Percentiles rank a stretch among this genome's conserved stretches.
phyloP scores from a whole-genome alignment of 2,329 filamentous ascomycete genomes.

The Diaporthe longicolla region DNA sequence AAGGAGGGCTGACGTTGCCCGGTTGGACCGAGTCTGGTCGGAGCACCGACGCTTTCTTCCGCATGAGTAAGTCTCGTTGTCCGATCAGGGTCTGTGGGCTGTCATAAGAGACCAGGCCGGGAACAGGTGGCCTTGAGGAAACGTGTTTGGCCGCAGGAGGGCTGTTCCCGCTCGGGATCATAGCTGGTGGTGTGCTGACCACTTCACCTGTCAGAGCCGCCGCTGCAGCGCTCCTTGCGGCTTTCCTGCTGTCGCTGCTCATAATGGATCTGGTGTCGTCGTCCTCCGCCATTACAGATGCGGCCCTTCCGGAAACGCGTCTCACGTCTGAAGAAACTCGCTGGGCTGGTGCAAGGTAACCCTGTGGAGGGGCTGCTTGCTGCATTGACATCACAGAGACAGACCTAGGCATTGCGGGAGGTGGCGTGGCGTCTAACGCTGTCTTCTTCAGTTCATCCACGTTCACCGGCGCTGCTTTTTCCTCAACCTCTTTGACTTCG shows the following conservation, averaged over 20 bases:
- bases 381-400: constrained; percentile 48
- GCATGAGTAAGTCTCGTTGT: constrained; percentile 68
- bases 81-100: constrained; percentile 70
- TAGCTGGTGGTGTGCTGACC: constrained; percentile 45
- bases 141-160: constrained; percentile 39
- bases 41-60: constrained; percentile 57
- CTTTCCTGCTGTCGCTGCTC: constrained; percentile 36
- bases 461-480: constrained; percentile 73
- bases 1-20: constrained; percentile 14
- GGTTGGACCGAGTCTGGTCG: constrained; percentile 42
- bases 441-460: constrained; percentile 77
- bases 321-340: constrained; percentile 15
- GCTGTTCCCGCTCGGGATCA: constrained; percentile 34
- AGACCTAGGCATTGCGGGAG: constrained; percentile 52
- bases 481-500: constrained; percentile 56
- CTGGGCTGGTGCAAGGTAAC: constrained; percentile 42
- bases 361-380: background rate
- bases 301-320: background rate
- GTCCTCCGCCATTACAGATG: constrained; percentile 60
- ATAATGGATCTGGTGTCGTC: constrained; percentile 44
- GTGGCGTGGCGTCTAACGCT: constrained; percentile 63
- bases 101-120: constrained; percentile 65
- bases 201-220: constrained; percentile 30
- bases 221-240: constrained; percentile 44
- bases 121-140: constrained; percentile 51